Conservation (phyloP, 2,329 filamentous ascomycete species). For the Colletotrichum euphorbiae region DNA sequence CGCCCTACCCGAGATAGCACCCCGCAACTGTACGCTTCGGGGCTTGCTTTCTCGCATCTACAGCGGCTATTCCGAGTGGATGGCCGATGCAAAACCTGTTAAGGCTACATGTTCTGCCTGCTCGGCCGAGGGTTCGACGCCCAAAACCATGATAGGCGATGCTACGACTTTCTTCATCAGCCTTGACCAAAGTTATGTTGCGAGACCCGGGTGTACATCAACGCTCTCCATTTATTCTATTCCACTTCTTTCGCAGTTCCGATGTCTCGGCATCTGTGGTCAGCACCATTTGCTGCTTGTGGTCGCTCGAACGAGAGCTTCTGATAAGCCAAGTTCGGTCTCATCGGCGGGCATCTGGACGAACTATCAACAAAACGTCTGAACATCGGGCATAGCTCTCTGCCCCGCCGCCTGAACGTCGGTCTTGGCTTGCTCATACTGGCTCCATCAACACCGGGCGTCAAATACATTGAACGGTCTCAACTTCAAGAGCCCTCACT, state of each 20-base stretch:
- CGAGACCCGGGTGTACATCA: conserved; percentile 19
- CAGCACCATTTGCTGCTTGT: conserved; percentile 6
- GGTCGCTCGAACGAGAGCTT: neutral
- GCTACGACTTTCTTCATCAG: conserved; percentile 27
- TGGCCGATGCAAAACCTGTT: neutral
- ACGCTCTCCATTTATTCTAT: conserved; percentile 6
- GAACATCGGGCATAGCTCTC: conserved; percentile 27
- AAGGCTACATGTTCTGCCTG: conserved; percentile 20
- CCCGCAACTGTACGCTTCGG: conserved; percentile 31
- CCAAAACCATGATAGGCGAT: neutral
- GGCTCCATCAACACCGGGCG: conserved; percentile 20
- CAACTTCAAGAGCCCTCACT: neutral
- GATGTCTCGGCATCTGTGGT: conserved; percentile 24
- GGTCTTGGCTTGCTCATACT: conserved; percentile 25
- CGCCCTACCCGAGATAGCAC: conserved; percentile 18
- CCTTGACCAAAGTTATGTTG: conserved; percentile 14
- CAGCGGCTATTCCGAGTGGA: conserved; percentile 23
- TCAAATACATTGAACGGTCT: neutral
- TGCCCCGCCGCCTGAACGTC: conserved; percentile 25
- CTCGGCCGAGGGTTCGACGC: neutral
- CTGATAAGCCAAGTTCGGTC: neutral
- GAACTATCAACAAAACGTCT: conserved; percentile 11
- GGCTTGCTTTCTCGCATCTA: conserved; percentile 25
- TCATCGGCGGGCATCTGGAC: conserved; percentile 28
- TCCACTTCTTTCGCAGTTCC: conserved; percentile 7